phyloP scores from a whole-genome alignment of 768 basidiomycete genomes.

The Neoboletus brunneissimus region DNA sequence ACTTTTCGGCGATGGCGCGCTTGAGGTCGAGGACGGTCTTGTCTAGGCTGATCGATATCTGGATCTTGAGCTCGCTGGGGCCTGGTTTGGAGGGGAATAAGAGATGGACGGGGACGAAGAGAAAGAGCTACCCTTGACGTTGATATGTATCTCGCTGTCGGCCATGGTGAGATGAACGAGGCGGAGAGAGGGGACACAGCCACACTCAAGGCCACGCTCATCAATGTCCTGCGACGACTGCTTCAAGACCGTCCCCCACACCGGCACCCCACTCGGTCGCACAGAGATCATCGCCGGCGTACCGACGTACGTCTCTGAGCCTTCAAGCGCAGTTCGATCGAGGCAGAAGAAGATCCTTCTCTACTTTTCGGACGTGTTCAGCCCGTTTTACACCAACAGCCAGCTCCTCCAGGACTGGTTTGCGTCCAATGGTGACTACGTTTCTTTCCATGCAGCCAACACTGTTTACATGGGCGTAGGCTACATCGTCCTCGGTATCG shows the following conservation, averaged over 20 bases:
- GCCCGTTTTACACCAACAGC: constrained; percentile 57
- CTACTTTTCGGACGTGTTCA: constrained; percentile 58
- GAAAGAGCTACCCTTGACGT: constrained; percentile 57
- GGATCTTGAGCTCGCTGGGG: constrained; percentile 89
- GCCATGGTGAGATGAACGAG: constrained; percentile 53
- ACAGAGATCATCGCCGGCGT: constrained; percentile 38
- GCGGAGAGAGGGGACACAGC: constrained; percentile 14
- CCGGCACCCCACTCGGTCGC: constrained; percentile 42
- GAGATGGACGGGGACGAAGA: rapidly evolving
- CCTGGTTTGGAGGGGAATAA: constrained; percentile 39
- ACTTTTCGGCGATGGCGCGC: constrained; percentile 79
- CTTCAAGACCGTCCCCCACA: constrained; percentile 49
- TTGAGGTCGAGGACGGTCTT: constrained; percentile 93
- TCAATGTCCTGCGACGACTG: constrained; percentile 49
- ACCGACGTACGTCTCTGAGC: constrained; percentile 54
- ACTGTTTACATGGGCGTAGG: constrained; percentile 34
- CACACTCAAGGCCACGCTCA: constrained; percentile 14
- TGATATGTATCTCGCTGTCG: constrained; percentile 60
- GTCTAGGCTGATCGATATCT: constrained; percentile 74
- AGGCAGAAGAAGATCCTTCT: constrained; percentile 47
- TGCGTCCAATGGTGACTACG: constrained; percentile 48
- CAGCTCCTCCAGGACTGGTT: constrained; percentile 64
- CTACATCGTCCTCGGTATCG: constrained; percentile 55
- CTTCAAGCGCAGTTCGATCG: constrained; percentile 16
- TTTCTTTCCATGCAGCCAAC: no score